phyloP scores from a whole-genome alignment of 495 filamentous ascomycete genomes.

The Penicillium soppii region DNA sequence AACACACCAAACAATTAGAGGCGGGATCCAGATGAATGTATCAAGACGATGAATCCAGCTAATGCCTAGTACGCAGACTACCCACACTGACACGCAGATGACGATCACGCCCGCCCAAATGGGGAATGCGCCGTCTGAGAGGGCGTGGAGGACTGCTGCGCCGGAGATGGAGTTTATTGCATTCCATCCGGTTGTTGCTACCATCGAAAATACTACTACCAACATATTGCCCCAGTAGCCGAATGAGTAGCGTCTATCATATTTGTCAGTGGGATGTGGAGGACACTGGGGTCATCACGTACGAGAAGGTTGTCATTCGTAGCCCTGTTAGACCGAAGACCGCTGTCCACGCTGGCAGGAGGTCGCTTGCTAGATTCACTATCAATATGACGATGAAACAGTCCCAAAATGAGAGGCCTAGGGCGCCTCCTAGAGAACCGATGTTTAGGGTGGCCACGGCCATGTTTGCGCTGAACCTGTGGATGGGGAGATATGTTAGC shows the following conservation, averaged over 20 bases:
- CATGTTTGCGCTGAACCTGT: constrained; percentile 62
- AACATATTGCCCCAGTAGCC: constrained; percentile 32
- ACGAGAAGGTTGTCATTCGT: constrained; percentile 43
- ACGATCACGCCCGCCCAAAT: constrained; percentile 29
- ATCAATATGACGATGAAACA: constrained; percentile 63
- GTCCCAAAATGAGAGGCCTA: constrained; percentile 47
- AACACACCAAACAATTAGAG: constrained; percentile 40
- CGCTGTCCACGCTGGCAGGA: constrained; percentile 39
- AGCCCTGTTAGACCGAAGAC: constrained; percentile 34
- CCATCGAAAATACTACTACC: constrained; percentile 28
- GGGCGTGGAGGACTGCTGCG: constrained; percentile 22
- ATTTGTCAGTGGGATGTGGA: not conserved
- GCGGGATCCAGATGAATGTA: constrained; percentile 35
- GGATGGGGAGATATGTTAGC: not conserved
- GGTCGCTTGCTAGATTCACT: constrained; percentile 50
- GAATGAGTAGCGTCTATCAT: constrained; percentile 24
- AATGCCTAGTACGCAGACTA: constrained; percentile 23
- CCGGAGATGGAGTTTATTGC: constrained; percentile 33
- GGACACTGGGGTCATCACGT: not conserved
- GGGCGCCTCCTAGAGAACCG: constrained; percentile 49
- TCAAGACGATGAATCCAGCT: constrained; percentile 28
- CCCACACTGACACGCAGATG: constrained; percentile 25
- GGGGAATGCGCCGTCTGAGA: constrained; percentile 23
- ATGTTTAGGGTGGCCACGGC: constrained; percentile 65
- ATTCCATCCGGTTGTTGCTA: constrained; percentile 29